Base-by-base conservation (phyloP, 2,329 filamentous ascomycete species). In the Claviceps purpurea region DNA sequence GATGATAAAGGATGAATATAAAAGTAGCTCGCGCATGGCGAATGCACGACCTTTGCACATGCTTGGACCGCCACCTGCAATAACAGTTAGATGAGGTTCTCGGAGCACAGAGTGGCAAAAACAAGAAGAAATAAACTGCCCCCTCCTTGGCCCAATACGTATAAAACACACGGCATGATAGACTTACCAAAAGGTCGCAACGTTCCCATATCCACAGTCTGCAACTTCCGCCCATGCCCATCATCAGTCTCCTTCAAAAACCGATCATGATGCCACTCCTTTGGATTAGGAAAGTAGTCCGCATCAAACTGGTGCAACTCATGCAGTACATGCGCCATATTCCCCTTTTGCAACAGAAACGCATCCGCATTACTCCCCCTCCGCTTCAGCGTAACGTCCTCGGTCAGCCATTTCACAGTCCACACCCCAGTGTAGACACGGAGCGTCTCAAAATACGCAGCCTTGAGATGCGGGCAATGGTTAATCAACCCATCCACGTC, bases 371-470 rank as follows among this genome's bases (percentile, higher is more conserved):
- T 40, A 4, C 57, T 49, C 26, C 55, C 56, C 24, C 56, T 61
- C 18, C 58, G 58, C 38, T 63, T 61, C 30, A 71, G 54, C 3
- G 61, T 54, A 1, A 63, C 57, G 34, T 71, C 67, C 50, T 68
- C 56, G n/a, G 59, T 58, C 40, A 69, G 50, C 42, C 56, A 58
- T 20, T 60, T 64, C 45, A 65, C 57, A 1, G 59, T 57, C 64
- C 66, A 67, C 2, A 60, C 57, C 14, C 63, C 62, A 16, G 67
- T 64, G 30, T 73, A 70, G 0, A 71, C 49, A 11, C 70, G 60
- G 47, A 72, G 46, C 0, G 69, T 70, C 55, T 73, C 70, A 5
- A 70, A 55, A 43, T 71, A 70, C 2, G 66, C 61, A 1, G 68
- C 68, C 48, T 69, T 65, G 13, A 73, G 63, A 5, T 67, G 55